A percentile compares a stretch with the other conserved stretches of the same genome.
Evolutionary conservation across 2,329 filamentous ascomycete genomes (phyloP).

Genomic region (Claviceps maximensis): DNA sequence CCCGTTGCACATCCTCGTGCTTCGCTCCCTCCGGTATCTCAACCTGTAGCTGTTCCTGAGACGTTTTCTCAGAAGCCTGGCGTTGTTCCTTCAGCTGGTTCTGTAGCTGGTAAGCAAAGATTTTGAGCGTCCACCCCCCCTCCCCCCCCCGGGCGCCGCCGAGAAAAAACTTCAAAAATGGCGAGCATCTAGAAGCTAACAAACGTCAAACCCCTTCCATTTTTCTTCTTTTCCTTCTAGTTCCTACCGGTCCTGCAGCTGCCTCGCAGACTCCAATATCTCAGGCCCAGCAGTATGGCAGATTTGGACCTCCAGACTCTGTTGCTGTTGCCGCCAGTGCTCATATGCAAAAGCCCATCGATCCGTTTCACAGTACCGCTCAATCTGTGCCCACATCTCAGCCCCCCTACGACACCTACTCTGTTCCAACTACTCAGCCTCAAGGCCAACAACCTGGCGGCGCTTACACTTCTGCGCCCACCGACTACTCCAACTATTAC

Average conservation of each 20-base stretch:
- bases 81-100: conserved; percentile 19
- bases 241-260: conserved; percentile 1
- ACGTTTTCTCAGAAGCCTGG: conserved; percentile 43
- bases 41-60: conserved; percentile 41
- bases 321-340: conserved; percentile 33
- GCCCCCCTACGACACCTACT: conserved; percentile 48
- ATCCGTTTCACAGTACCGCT: conserved; percentile 49
- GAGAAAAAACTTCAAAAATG: no score
- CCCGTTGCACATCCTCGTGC: conserved; percentile 76
- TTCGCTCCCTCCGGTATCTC: conserved; percentile 63
- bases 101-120: conserved; percentile 20
- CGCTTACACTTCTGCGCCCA: conserved; percentile 59
- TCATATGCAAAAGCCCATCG: conserved; percentile 64
- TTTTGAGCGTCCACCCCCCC: conserved; percentile 7
- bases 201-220: conserved; percentile 10
- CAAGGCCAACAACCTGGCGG: conserved; percentile 46
- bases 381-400: conserved; percentile 50
- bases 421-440: conserved; percentile 45
- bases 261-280: conserved; percentile 37
- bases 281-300: conserved; percentile 53
- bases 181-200: conserved; percentile 8
- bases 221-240: conserved; percentile 5
- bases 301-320: conserved; percentile 55
- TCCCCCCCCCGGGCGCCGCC: no score
- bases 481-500: conserved; percentile 78